Evolutionary conservation across 2,329 filamentous ascomycete species (phyloP).

Genomic region (Furcasterigmium sp.): DNA sequence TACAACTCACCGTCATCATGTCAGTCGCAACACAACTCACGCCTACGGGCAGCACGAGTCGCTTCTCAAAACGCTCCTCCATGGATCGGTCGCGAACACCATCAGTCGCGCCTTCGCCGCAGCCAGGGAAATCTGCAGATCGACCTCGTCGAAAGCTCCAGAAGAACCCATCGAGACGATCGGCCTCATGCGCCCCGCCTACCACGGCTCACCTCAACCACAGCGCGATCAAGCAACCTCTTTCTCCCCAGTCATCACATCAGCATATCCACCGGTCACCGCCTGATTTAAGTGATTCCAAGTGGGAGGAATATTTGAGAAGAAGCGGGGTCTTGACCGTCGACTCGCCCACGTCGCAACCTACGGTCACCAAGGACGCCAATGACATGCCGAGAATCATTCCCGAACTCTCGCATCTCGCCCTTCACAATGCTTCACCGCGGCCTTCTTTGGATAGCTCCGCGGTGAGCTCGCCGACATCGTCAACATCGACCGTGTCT

Average conservation of each 20-base stretch:
- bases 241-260: background rate
- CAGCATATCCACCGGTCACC: slow-evolving; percentile 16
- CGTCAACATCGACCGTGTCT: slow-evolving; percentile 15
- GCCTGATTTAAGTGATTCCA: slow-evolving; percentile 25
- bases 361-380: slow-evolving; percentile 15
- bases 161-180: slow-evolving; percentile 19
- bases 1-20: background rate
- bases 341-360: slow-evolving; percentile 13
- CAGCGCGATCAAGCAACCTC: slow-evolving; percentile 2
- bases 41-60: slow-evolving; percentile 2
- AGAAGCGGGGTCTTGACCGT: slow-evolving; percentile 17
- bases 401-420: slow-evolving; percentile 32
- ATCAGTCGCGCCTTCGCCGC: slow-evolving; percentile 10
- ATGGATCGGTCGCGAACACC: slow-evolving; percentile 16
- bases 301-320: slow-evolving; percentile 25
- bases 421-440: slow-evolving; percentile 15
- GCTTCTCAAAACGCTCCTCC: slow-evolving; percentile 4
- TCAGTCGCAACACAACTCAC: background rate
- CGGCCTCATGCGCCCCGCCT: slow-evolving; percentile 18
- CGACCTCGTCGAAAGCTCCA: slow-evolving; percentile 18
- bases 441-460: slow-evolving; percentile 11
- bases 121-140: slow-evolving; percentile 10
- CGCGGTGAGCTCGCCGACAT: slow-evolving; percentile 10
- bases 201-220: slow-evolving; percentile 10
- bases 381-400: slow-evolving; percentile 19